Conservation (phyloP, 495 filamentous ascomycete genomes). For the Penicillium angulare region DNA sequence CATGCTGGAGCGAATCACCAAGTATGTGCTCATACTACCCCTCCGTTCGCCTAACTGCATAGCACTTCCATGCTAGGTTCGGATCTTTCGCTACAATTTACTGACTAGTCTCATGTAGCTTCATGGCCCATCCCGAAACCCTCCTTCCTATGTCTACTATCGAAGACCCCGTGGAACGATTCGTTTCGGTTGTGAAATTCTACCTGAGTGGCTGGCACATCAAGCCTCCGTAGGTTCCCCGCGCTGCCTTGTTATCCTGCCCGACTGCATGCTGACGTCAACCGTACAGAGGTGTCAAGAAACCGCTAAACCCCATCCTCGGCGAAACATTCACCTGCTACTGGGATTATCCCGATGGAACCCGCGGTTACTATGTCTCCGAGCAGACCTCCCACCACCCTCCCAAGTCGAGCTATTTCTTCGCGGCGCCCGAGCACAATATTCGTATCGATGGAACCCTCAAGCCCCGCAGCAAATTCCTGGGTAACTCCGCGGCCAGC, state of each 20-base stretch:
- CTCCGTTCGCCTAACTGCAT: too few species aligned
- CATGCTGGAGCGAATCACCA: constrained; percentile 98
- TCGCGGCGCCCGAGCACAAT: constrained; percentile 92
- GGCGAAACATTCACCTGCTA: constrained; percentile 94
- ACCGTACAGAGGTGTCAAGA: constrained; percentile 82
- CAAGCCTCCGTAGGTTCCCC: constrained; percentile 78
- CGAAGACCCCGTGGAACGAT: constrained; percentile 87
- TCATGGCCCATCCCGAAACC: constrained; percentile 99
- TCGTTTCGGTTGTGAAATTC: constrained; percentile 94
- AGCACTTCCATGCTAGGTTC: too few species aligned
- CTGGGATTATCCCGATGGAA: constrained; percentile 88
- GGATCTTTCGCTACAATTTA: too few species aligned
- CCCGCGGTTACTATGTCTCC: constrained; percentile 89
- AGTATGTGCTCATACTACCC: constrained; percentile 59
- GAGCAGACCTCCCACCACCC: constrained; percentile 97
- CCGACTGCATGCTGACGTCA: constrained; percentile 10
- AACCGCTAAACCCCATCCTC: constrained; percentile 94
- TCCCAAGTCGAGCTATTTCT: constrained; percentile 98
- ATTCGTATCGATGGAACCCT: constrained; percentile 95
- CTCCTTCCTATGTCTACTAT: constrained; percentile 82
- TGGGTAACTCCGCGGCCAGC: constrained; percentile 96
- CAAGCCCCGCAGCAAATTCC: constrained; percentile 93
- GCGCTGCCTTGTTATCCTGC: neutral
- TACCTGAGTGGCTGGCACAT: constrained; percentile 99
- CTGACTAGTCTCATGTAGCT: constrained; percentile 51